Evolutionary conservation across 495 filamentous ascomycete species (phyloP), one percentile per base, ranked within the genome.

Genomic region (Aspergillus wentii): DNA sequence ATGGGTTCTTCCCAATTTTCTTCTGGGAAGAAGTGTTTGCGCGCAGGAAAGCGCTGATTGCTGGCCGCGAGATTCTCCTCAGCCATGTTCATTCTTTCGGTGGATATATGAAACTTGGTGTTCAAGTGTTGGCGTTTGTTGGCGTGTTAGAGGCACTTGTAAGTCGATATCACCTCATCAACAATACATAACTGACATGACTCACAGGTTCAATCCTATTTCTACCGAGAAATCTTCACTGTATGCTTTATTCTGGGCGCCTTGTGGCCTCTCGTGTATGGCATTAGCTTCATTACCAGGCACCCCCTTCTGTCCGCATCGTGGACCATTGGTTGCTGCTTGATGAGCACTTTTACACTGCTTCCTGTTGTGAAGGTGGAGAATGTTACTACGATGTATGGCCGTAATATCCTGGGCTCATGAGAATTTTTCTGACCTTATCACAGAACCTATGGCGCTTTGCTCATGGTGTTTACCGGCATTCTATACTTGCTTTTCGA

Each of bases 1-100:
- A 97, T 54, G 89, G 79, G 4, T 71, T 91, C 46, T 99, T 97
- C 58, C 91, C 94, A 0, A 79, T 92, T 2, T 77, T 82, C 30
- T 96, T 99, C 69, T 99, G 94, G 92, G 90, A 96, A 55, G 94
- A 95, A 50, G 88, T 97, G 0, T 88, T 85, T 56, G 87, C 85
- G 3, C 78, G 88, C 7, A 71, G 89, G 30, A 72, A 75, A 33
- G 80, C 86, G 35, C 51, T 96, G 29, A 44, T 59, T 30, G 72
- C 81, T 43, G 92, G 89, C 7, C 73, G 75, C 28, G 72, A 73
- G 43, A 74, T 76, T 33, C 57, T 97, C 11, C 75, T 95, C 34
- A 74, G 75, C 4, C 74, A 88, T 47, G 64, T 91, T 21, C 62
- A 68, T 30, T 77, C 80, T 1, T 63, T 76, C 19, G 61, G 64